phyloP scores from a whole-genome alignment of 768 basidiomycete genomes.

The Phlegmacium glaucopus region DNA sequence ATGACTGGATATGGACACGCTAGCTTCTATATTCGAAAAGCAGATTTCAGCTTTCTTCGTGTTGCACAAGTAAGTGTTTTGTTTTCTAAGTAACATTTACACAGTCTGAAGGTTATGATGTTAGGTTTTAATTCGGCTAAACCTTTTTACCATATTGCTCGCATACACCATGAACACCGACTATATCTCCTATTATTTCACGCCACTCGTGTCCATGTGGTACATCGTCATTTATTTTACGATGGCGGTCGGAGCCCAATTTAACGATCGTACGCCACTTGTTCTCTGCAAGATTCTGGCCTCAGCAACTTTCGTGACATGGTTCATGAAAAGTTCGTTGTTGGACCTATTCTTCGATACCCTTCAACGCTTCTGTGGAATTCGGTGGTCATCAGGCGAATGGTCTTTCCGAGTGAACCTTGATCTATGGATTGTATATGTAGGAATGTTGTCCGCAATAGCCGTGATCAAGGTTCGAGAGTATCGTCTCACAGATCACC shows the following conservation, averaged over 20 bases:
- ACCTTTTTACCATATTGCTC: conserved; percentile 76
- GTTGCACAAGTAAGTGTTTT: conserved; percentile 54
- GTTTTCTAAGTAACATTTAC: conserved; percentile 2
- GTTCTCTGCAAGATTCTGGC: conserved; percentile 66
- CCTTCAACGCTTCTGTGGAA: conserved; percentile 63
- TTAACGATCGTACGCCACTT: conserved; percentile 69
- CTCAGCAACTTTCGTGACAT: conserved; percentile 61
- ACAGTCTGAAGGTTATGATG: neutral
- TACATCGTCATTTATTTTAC: conserved; percentile 84
- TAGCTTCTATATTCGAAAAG: conserved; percentile 85
- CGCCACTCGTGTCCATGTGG: conserved; percentile 89
- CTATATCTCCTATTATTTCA: conserved; percentile 89
- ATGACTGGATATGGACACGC: conserved; percentile 94
- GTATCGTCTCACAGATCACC: conserved; percentile 62
- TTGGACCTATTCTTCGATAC: conserved; percentile 62
- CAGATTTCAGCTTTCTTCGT: conserved; percentile 77
- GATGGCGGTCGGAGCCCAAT: conserved; percentile 63
- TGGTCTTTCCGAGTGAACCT: conserved; percentile 88
- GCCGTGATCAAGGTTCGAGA: conserved; percentile 75
- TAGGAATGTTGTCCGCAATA: conserved; percentile 79
- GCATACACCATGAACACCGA: conserved; percentile 91
- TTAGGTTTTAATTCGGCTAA: conserved; percentile 77
- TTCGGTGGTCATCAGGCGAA: conserved; percentile 82
- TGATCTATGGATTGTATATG: conserved; percentile 87
- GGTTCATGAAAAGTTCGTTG: conserved; percentile 62